Evolutionary conservation across 1,139 yeast genomes (phyloP).

Genomic region (Geotrichum phurueaensis): DNA sequence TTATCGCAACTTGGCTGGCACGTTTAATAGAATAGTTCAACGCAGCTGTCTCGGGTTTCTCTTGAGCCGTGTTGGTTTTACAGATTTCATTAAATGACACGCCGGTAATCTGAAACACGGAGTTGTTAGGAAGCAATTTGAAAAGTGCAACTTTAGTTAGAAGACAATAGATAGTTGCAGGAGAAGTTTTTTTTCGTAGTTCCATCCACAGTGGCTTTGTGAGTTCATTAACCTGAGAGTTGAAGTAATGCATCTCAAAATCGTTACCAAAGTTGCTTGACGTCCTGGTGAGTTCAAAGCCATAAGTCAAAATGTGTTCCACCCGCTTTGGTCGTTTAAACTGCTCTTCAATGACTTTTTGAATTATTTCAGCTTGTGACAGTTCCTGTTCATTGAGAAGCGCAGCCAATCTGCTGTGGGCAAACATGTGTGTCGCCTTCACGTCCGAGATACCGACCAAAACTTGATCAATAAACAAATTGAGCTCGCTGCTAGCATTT

Average conservation of each 20-base stretch:
- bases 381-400: not conserved
- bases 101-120: conserved; percentile 13
- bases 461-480: not conserved
- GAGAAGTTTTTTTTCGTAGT: not conserved
- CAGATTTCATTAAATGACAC: not conserved
- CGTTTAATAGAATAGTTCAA: not conserved
- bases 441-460: not conserved
- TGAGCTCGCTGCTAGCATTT: not conserved
- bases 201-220: conserved; percentile 1
- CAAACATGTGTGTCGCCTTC: not conserved
- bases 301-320: conserved; percentile 8
- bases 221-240: conserved; percentile 8
- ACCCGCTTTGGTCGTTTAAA: not conserved
- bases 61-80: not conserved
- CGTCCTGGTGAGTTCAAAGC: conserved; percentile 1
- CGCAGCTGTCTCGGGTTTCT: not conserved
- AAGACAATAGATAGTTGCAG: conserved; percentile 8
- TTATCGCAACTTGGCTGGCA: conserved; percentile 3
- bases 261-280: conserved; percentile 8
- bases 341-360: conserved; percentile 1
- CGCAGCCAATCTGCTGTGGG: not conserved
- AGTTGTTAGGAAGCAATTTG: conserved; percentile 2
- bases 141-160: conserved; percentile 7
- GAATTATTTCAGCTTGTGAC: conserved; percentile 1
- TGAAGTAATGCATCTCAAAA: conserved; percentile 8